Percentiles rank a stretch among this genome's conserved stretches.
phyloP scores from a whole-genome alignment of 2,329 filamentous ascomycete genomes.

The Microcyclospora pomicola region DNA sequence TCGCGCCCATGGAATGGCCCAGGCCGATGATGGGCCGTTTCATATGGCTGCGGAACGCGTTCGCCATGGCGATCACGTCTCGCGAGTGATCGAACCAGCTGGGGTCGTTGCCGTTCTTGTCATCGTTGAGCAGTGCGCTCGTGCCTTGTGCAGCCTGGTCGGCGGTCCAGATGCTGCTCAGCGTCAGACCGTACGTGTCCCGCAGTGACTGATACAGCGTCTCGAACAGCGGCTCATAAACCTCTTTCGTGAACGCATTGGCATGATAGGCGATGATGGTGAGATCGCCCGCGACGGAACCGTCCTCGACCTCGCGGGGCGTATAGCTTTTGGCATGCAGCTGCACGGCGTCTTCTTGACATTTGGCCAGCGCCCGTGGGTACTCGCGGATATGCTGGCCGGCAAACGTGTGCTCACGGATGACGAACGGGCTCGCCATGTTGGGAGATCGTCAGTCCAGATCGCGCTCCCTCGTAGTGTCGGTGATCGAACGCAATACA shows the following conservation, averaged over 20 bases:
- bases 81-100: conserved; percentile 70
- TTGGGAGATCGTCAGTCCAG: no score
- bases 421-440: no score
- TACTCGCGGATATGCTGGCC: conserved; percentile 8
- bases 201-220: neutral
- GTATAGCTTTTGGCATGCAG: no score
- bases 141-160: conserved; percentile 2
- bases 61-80: conserved; percentile 69
- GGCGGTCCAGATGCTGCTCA: conserved; percentile 5
- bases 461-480: no score
- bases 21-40: conserved; percentile 66
- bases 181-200: neutral
- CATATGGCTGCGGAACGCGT: conserved; percentile 61
- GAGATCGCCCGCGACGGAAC: conserved; percentile 8
- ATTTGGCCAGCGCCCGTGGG: conserved; percentile 2
- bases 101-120: conserved; percentile 45
- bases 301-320: no score
- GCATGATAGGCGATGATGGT: conserved; percentile 15
- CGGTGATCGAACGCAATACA: no score
- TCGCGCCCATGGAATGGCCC: conserved; percentile 77
- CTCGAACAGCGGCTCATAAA: conserved; percentile 14
- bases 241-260: conserved; percentile 12
- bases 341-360: conserved; percentile 4
- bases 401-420: conserved; percentile 29
- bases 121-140: conserved; percentile 52